Base-by-base conservation (phyloP, 2,329 filamentous ascomycete genomes). In the Aspergillus fijiensis region DNA sequence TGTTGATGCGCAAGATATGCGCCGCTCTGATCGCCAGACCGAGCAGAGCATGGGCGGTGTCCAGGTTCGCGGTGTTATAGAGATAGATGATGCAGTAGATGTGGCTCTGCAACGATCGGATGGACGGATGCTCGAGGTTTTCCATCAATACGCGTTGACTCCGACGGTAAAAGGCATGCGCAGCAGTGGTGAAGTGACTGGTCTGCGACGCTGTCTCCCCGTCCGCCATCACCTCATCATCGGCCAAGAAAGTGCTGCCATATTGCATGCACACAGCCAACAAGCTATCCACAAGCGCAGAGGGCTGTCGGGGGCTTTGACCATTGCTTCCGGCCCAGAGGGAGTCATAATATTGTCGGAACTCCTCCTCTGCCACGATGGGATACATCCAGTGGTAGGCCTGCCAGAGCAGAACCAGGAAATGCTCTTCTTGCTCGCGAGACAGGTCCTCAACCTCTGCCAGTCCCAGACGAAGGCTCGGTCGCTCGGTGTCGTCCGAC, bases 201-300 rank as follows among this genome's bases (percentile, higher is more conserved):
- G 33, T 16, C 14, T 35, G 33, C 33, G 33, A 35, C 33, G 33
- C 33, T 12, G 33, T 19, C 21, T n/a, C 52, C 42, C 6, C 47
- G 45, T 11, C 47, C 49, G 9, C 51, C 52, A 27, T 29, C 4
- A 12, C 33, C 33, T 35, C 33, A 16, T 35, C 33, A 16, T 35
- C 33, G 33, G 33, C 33, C 14, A 35, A 35, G 5, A 35, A 35
- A 3, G 33, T 35, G 12, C 33, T 69, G 16, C 77, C 77, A 45
- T 80, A 79, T 67, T 84, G 82, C 73, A 85, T 80, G 61, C 79
- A 81, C 10, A 84, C 58, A 0, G 82, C 82, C 16, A 85, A 67
- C 35, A 84, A 70, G 25, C 84, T 83, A 59, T 85, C 83, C 1
- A 82, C 79, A 0, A 85, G 72, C 1, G 82, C 76, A 2, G 82